These are phyloP conservation scores for Globisporangium solare DNA, from an alignment of 352 stramenopile genomes.

Conservation along the genomic window DNA sequence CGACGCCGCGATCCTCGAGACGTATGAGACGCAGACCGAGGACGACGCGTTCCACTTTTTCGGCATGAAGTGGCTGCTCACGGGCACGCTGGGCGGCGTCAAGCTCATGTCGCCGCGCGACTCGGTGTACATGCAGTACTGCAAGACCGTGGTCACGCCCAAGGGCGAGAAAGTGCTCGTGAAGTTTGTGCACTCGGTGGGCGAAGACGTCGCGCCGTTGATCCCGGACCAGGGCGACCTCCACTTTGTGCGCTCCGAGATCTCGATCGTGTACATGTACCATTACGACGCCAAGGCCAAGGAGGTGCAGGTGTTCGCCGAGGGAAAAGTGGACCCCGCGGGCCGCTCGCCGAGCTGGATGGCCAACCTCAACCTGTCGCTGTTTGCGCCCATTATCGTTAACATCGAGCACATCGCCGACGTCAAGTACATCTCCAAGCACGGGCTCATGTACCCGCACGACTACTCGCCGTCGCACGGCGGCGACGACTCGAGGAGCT, in stretches of 20 bases:
- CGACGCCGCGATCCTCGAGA: conserved; percentile 62
- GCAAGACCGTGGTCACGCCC: conserved; percentile 35
- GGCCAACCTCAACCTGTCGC: conserved; percentile 52
- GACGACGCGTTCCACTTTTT: conserved; percentile 69
- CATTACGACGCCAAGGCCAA: conserved; percentile 44
- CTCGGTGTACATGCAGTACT: conserved; percentile 59
- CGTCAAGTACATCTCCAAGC: conserved; percentile 81
- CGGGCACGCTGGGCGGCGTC: conserved; percentile 27
- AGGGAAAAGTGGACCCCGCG: conserved; percentile 49
- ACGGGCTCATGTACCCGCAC: conserved; percentile 64
- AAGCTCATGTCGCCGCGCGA: conserved; percentile 59
- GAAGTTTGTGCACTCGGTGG: conserved; percentile 57
- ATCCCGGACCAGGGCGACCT: conserved; percentile 22
- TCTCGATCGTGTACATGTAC: conserved; percentile 66
- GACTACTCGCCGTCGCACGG: conserved; percentile 2
- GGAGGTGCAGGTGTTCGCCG: conserved; percentile 62
- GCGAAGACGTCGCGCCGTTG: conserved; percentile 36
- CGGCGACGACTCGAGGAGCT: neutral
- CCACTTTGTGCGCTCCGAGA: conserved; percentile 44
- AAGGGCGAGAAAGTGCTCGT: conserved; percentile 53
- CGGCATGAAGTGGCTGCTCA: conserved; percentile 74
- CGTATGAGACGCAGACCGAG: conserved; percentile 50
- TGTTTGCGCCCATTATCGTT: conserved; percentile 56
- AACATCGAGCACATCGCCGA: conserved; percentile 64
- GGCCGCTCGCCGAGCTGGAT: conserved; percentile 46